Evolutionary conservation across 2,329 filamentous ascomycete species (phyloP).

Genomic region (Neophaeococcomyces aloes): DNA sequence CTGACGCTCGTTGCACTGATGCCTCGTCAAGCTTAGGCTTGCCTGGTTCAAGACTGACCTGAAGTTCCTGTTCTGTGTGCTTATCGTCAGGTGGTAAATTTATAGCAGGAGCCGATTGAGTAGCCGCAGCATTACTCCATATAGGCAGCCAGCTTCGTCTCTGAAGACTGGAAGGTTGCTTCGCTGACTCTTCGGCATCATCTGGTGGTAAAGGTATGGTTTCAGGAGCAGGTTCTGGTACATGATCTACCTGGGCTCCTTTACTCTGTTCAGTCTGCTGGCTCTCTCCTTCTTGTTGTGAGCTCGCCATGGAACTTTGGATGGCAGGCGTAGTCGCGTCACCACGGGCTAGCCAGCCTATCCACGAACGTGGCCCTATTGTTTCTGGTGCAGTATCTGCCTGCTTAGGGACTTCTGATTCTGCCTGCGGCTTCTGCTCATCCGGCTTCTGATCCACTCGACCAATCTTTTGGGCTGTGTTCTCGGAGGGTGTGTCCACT

Average conservation of each 20-base stretch:
- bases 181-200: background rate
- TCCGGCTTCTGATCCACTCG: background rate
- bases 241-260: background rate
- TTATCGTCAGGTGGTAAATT: background rate
- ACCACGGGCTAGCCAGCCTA: conserved; percentile 7
- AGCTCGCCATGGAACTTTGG: background rate
- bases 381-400: background rate
- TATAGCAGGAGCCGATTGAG: conserved; percentile 3
- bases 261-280: background rate
- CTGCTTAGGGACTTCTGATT: background rate
- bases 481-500: background rate
- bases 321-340: conserved; percentile 4
- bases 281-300: background rate
- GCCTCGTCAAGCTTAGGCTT: background rate
- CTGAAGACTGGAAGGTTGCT: conserved; percentile 15
- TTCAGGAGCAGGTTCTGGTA: background rate
- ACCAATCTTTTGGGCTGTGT: background rate
- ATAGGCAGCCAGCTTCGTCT: conserved; percentile 38
- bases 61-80: conserved; percentile 9
- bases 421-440: conserved; percentile 13
- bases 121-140: conserved; percentile 26
- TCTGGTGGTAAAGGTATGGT: conserved; percentile 1
- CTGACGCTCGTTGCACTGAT: background rate
- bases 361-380: conserved; percentile 2
- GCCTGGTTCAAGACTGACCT: background rate